A percentile compares a stretch with the other conserved stretches of the same genome.
These are phyloP conservation scores for Phaeosphaeriaceae sp. DNA, from an alignment of 2,329 filamentous ascomycete genomes.

Conservation along the genomic window DNA sequence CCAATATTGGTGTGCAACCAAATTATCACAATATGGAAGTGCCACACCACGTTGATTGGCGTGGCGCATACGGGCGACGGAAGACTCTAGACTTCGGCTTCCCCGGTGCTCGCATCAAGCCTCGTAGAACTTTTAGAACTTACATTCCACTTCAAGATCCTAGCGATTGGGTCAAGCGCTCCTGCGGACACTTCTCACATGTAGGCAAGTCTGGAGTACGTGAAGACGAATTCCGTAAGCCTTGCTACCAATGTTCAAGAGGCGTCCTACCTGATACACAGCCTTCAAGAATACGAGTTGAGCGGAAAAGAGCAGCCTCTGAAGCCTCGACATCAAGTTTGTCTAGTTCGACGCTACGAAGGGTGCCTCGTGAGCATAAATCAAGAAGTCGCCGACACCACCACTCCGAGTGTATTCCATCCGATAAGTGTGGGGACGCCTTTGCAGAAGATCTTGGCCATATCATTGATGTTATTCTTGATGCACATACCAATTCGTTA, in stretches of 20 bases:
- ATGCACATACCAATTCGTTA: slow-evolving; percentile 49
- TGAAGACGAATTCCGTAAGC: slow-evolving; percentile 19
- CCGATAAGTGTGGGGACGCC: slow-evolving; percentile 30
- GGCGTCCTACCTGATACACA: slow-evolving; percentile 10
- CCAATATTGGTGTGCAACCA: slow-evolving; percentile 19
- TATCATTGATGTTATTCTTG: slow-evolving; percentile 50
- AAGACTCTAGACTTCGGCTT: slow-evolving; percentile 43
- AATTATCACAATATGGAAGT: slow-evolving; percentile 24
- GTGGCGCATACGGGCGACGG: slow-evolving; percentile 39
- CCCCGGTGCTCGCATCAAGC: slow-evolving; percentile 39
- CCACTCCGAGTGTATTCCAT: slow-evolving; percentile 20
- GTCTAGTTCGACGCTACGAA: slow-evolving; percentile 12
- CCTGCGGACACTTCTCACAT: slow-evolving; percentile 39
- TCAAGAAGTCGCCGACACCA: slow-evolving; percentile 16
- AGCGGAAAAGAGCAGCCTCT: slow-evolving; percentile 15
- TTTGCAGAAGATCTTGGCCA: slow-evolving; percentile 46
- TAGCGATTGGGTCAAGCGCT: slow-evolving; percentile 33
- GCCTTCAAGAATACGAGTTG: slow-evolving; percentile 4
- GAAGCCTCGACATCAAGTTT: slow-evolving; percentile 19
- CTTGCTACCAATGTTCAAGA: slow-evolving; percentile 30
- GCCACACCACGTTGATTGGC: slow-evolving; percentile 36
- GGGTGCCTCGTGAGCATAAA: slow-evolving; percentile 2
- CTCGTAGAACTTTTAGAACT: slow-evolving; percentile 13
- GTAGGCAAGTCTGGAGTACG: slow-evolving; percentile 15
- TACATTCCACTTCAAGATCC: slow-evolving; percentile 27